Conservation (phyloP, 306 rosid species). For the Cyclanthera cordifolia region DNA sequence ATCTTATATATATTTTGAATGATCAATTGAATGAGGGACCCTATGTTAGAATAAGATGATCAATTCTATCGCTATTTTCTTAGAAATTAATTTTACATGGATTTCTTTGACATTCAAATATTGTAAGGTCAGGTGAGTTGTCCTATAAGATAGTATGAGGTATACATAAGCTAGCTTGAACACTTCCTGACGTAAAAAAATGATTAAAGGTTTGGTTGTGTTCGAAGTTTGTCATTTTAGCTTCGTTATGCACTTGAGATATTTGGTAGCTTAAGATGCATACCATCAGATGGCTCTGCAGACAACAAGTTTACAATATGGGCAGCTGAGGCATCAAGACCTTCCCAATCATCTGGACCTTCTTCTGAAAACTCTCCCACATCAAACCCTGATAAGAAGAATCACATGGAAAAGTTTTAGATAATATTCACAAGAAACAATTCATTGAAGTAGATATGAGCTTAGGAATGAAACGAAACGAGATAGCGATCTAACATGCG, state of each 20-base stretch:
- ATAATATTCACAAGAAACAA: not conserved
- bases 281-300: conserved; percentile 94
- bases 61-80: no score
- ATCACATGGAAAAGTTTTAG: conserved; percentile 11
- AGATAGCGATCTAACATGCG: conserved; percentile 51
- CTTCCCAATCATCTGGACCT: conserved; percentile 95
- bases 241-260: not conserved
- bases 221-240: not conserved
- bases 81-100: no score
- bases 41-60: no score
- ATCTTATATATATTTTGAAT: no score
- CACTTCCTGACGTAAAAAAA: no score
- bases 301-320: conserved; percentile 88
- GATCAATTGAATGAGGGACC: no score
- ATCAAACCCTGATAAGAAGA: conserved; percentile 67
- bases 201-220: not conserved
- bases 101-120: no score
- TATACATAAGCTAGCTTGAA: no score
- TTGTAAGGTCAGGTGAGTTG: no score
- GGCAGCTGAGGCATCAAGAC: conserved; percentile 89
- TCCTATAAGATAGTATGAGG: no score
- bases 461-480: not conserved
- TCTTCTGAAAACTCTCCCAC: conserved; percentile 89
- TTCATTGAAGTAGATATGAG: not conserved
- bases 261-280: not conserved